Evolutionary conservation across 2,329 filamentous ascomycete species (phyloP), one percentile per base, ranked within the genome.

Genomic region (Emergomyces orientalis): DNA sequence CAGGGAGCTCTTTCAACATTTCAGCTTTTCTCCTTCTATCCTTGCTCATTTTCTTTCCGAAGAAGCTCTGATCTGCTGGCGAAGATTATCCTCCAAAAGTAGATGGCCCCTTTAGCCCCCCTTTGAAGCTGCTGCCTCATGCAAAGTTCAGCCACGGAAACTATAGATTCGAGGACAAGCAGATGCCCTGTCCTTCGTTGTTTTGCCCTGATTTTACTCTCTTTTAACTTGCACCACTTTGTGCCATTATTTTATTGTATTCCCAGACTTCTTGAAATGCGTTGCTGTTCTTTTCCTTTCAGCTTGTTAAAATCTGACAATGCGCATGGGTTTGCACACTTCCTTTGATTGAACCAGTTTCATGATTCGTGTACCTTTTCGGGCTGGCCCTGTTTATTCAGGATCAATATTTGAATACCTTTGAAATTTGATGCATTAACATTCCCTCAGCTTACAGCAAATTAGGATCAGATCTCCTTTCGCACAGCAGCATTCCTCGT

Each of bases 311-410:
- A 56, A 39, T 19, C n/a, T 19, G 56, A 59, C 27, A 43, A 45
- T 30, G 25, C 22, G 22, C 11, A 30, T 59, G 9, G 14, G 27
- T 45, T n/a, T 30, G 22, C 25, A 22, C 37, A 14, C 8, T 45
- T 45, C 56, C 56, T 59, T 59, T 59, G 56, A 45, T 45, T 43
- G 30, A 27, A 32, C 37, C 7, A 32, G 39, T 30, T 30, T 59
- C 56, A 32, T 59, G 6, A 43, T 32, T 13, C 13, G 14, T 32
- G 9, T 59, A n/a, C 56, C 37, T 25, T 59, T 32, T 47, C 22
- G 2, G n/a, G 11, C 9, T 45, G 14, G 22, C 19, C 25, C 14
- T 47, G 9, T 59, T 59, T 47, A 32, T 59, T 19, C n/a, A 19
- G 17, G 39, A 22, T 45, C 27, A 32, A 47, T 45, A 45, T 59